Evolutionary conservation across 257 asterid genomes (phyloP).

Genomic region (Voacanga thouarsii): DNA sequence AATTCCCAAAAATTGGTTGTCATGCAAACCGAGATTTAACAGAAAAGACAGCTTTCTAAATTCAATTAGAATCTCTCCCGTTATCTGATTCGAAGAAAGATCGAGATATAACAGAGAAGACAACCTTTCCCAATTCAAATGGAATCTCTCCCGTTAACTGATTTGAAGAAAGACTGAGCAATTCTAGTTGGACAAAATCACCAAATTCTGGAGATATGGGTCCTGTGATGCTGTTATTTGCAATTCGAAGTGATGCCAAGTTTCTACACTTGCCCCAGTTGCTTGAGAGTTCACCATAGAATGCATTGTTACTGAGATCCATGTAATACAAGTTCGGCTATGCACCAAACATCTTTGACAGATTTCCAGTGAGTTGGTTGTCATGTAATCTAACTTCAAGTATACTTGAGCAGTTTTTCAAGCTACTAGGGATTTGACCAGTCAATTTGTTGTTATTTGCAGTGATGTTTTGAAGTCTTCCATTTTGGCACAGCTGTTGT

Average conservation of each 20-base stretch:
- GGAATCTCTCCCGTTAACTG: too few relatives aligned
- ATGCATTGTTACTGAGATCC: slow-evolving; percentile 30
- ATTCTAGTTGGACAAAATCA: slow-evolving; percentile 11
- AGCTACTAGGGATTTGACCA: slow-evolving; percentile 20
- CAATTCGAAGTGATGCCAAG: slow-evolving; percentile 22
- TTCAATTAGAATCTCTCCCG: slow-evolving; percentile 27
- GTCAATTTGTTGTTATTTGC: slow-evolving; percentile 19
- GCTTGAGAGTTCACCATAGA: slow-evolving; percentile 28
- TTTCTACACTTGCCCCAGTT: slow-evolving; percentile 25
- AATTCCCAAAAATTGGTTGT: slow-evolving; percentile 25
- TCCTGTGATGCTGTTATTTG: slow-evolving; percentile 29
- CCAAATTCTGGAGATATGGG: slow-evolving; percentile 28
- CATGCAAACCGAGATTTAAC: slow-evolving; percentile 20
- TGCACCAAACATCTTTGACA: slow-evolving; percentile 28
- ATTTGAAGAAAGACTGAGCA: slow-evolving; percentile 36
- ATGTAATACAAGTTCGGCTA: slow-evolving; percentile 26
- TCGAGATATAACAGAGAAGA: slow-evolving; percentile 11
- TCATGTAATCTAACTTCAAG: slow-evolving; percentile 20
- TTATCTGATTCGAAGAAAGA: not conserved
- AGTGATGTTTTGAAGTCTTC: slow-evolving; percentile 22
- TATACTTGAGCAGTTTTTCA: slow-evolving; percentile 23
- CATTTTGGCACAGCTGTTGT: slow-evolving; percentile 14
- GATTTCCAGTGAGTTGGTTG: slow-evolving; percentile 27
- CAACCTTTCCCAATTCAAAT: too few relatives aligned
- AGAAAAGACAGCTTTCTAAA: slow-evolving; percentile 20